Percentiles rank a stretch among this genome's conserved stretches.
These are phyloP conservation scores for Bipolaris gigantea DNA, from an alignment of 2,329 filamentous ascomycete species.

Conservation along the genomic window DNA sequence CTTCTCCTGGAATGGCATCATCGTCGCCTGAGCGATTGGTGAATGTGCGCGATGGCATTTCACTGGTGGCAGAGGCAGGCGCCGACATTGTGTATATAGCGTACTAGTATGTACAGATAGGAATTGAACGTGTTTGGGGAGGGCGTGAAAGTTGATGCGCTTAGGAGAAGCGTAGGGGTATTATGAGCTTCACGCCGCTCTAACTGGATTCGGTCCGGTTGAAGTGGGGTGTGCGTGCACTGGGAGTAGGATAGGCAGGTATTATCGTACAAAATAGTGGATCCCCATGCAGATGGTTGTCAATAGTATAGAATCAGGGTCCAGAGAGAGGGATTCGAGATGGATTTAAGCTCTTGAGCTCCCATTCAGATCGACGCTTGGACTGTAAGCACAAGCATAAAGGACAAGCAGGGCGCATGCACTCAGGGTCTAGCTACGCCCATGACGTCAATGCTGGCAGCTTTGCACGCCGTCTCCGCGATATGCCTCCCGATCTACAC, in stretches of 20 bases:
- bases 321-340: constrained; percentile 5
- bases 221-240: constrained; percentile 6
- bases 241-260: constrained; percentile 2
- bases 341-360: constrained; percentile 14
- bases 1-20: constrained; percentile 53
- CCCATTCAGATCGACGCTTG: constrained; percentile 4
- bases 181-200: constrained; percentile 4
- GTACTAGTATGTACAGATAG: not conserved
- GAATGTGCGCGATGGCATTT: constrained; percentile 34
- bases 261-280: not conserved
- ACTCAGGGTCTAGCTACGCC: constrained; percentile 1
- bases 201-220: constrained; percentile 6
- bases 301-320: constrained; percentile 9
- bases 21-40: constrained; percentile 44
- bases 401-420: constrained; percentile 12
- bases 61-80: constrained; percentile 38
- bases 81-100: constrained; percentile 30
- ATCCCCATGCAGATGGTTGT: not conserved
- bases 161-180: not conserved
- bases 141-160: constrained; percentile 1
- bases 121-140: not conserved
- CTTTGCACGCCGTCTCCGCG: constrained; percentile 4
- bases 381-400: constrained; percentile 4
- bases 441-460: constrained; percentile 11
- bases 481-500: constrained; percentile 6